Evolutionary conservation across 495 filamentous ascomycete species (phyloP).

Genomic region (Venustampulla echinocandica): DNA sequence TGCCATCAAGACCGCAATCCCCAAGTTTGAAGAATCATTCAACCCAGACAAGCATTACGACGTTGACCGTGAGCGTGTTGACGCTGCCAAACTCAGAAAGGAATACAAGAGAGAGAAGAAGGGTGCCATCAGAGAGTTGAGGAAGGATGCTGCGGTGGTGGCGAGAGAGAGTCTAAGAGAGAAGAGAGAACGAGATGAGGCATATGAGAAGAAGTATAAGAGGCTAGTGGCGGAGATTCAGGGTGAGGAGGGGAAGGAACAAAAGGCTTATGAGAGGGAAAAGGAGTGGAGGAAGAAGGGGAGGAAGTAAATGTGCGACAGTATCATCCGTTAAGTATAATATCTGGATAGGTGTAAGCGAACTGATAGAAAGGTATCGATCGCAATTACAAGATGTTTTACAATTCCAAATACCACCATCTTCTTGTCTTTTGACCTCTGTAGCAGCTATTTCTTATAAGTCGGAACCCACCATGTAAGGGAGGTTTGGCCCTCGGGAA

Average conservation of each 20-base stretch:
- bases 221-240: constrained; percentile 88
- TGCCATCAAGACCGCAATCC: constrained; percentile 78
- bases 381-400: too few relatives aligned
- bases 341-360: too few relatives aligned
- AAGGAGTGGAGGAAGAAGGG: constrained; percentile 60
- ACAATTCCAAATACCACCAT: too few relatives aligned
- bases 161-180: constrained; percentile 77
- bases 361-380: too few relatives aligned
- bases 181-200: constrained; percentile 84
- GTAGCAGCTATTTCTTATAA: too few relatives aligned
- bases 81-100: constrained; percentile 65
- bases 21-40: constrained; percentile 95
- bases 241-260: constrained; percentile 78
- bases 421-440: too few relatives aligned
- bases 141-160: constrained; percentile 90
- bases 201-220: constrained; percentile 82
- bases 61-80: constrained; percentile 78
- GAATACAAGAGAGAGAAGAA: constrained; percentile 95
- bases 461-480: too few relatives aligned
- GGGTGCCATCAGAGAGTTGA: constrained; percentile 85
- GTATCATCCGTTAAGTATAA: too few relatives aligned
- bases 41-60: constrained; percentile 95
- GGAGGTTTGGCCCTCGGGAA: too few relatives aligned
- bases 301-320: constrained; percentile 26
- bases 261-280: constrained; percentile 82